A percentile compares a stretch with the other conserved stretches of the same genome.
These are phyloP conservation scores for Helenozyma baotianmanensis DNA, from an alignment of 805 yeast genomes.

Conservation along the genomic window DNA sequence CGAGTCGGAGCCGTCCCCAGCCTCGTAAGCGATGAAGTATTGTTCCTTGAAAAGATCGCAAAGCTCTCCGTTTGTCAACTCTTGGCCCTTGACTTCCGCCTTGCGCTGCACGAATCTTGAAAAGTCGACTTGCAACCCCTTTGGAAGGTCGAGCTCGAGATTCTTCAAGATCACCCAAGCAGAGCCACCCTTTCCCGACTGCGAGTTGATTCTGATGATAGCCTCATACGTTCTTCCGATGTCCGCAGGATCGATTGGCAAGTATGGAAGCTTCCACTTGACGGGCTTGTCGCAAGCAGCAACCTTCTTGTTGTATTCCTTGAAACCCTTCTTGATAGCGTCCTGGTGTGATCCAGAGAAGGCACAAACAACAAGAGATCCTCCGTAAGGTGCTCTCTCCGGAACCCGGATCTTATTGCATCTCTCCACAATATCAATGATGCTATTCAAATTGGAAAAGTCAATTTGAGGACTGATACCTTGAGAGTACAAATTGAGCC, in stretches of 20 bases:
- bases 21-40: conserved; percentile 43
- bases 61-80: conserved; percentile 61
- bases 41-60: conserved; percentile 59
- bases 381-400: conserved; percentile 79
- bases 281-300: conserved; percentile 32
- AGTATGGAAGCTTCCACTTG: conserved; percentile 72
- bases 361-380: conserved; percentile 78
- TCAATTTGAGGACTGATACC: conserved; percentile 70
- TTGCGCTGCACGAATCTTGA: conserved; percentile 63
- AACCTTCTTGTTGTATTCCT: conserved; percentile 38
- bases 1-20: conserved; percentile 15
- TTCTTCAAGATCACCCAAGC: conserved; percentile 79
- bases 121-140: conserved; percentile 74
- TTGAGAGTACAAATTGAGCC: conserved; percentile 73
- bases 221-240: conserved; percentile 89
- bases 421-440: conserved; percentile 69
- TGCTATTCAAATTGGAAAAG: conserved; percentile 60
- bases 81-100: conserved; percentile 71
- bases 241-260: conserved; percentile 81
- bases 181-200: conserved; percentile 86
- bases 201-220: conserved; percentile 84
- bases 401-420: conserved; percentile 80
- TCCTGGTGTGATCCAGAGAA: conserved; percentile 86
- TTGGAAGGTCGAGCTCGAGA: conserved; percentile 75
- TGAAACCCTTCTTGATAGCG: conserved; percentile 81